phyloP scores from a whole-genome alignment of 352 stramenopile species.

The Thalassiosira exigua region DNA sequence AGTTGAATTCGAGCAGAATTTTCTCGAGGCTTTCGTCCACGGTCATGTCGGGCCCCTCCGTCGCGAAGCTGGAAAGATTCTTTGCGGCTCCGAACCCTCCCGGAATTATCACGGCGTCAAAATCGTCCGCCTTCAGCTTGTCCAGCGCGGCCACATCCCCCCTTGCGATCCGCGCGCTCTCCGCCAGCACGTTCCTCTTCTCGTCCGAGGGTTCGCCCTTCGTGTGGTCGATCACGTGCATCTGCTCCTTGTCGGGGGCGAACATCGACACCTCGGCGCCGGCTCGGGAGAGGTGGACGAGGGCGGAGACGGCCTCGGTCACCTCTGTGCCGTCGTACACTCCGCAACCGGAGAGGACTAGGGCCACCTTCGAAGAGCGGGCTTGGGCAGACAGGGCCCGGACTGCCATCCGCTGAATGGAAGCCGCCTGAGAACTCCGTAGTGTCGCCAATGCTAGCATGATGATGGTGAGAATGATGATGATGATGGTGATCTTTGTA shows the following conservation, averaged over 20 bases:
- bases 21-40: constrained; percentile 47
- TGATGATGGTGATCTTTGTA: too few species aligned
- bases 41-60: constrained; percentile 57
- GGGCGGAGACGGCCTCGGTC: constrained; percentile 52
- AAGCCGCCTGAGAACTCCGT: too few species aligned
- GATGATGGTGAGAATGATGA: too few species aligned
- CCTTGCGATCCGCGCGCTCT: constrained; percentile 54
- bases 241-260: constrained; percentile 62
- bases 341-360: constrained; percentile 51
- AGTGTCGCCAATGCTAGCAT: too few species aligned
- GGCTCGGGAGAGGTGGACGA: constrained; percentile 54
- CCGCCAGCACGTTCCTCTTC: constrained; percentile 61
- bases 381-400: too few species aligned
- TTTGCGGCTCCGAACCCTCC: constrained; percentile 68
- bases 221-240: constrained; percentile 70
- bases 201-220: constrained; percentile 51
- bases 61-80: constrained; percentile 61
- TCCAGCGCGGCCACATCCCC: constrained; percentile 11
- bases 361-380: too few species aligned
- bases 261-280: constrained; percentile 48
- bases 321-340: constrained; percentile 70
- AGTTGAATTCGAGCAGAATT: constrained; percentile 48
- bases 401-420: too few species aligned
- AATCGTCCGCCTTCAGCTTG: constrained; percentile 46
- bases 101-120: constrained; percentile 57